These are phyloP conservation scores for Hypoxylon fuscum DNA, from an alignment of 495 filamentous ascomycete species.

Conservation along the genomic window DNA sequence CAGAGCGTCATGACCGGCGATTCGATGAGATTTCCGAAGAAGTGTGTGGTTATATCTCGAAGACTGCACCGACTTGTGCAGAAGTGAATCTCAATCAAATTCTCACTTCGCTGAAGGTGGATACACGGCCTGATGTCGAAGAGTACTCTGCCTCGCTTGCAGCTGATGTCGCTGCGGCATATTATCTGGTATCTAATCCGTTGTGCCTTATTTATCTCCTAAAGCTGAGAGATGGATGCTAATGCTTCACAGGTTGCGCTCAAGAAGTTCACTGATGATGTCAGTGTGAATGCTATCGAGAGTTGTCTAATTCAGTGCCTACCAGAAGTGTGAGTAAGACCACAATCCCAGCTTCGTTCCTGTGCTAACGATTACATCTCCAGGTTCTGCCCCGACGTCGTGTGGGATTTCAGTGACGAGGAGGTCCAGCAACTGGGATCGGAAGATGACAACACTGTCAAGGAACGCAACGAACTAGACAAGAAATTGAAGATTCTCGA, in stretches of 20 bases:
- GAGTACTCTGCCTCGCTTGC: conserved; percentile 34
- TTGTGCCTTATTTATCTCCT: conserved; percentile 21
- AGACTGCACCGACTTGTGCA: conserved; percentile 21
- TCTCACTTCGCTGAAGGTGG: not conserved
- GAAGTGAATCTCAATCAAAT: not conserved
- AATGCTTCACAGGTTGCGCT: conserved; percentile 56
- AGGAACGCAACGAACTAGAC: conserved; percentile 30
- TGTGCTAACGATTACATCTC: not conserved
- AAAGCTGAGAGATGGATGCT: conserved; percentile 1
- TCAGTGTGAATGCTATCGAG: conserved; percentile 63
- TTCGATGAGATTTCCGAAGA: conserved; percentile 23
- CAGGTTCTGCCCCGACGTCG: conserved; percentile 38
- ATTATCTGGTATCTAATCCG: conserved; percentile 47
- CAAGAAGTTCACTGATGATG: conserved; percentile 64
- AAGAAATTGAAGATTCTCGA: conserved; percentile 35
- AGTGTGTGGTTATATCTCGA: conserved; percentile 3
- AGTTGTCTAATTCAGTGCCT: conserved; percentile 30
- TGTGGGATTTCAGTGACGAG: conserved; percentile 33
- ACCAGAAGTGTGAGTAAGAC: conserved; percentile 32
- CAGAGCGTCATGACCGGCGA: conserved; percentile 43
- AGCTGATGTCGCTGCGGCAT: conserved; percentile 48
- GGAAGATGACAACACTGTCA: conserved; percentile 37
- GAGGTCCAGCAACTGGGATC: conserved; percentile 35
- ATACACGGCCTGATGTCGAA: conserved; percentile 26
- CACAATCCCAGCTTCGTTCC: not conserved